Evolutionary conservation across 2,329 filamentous ascomycete species (phyloP).

Genomic region (Teratosphaeria nubilosa): DNA sequence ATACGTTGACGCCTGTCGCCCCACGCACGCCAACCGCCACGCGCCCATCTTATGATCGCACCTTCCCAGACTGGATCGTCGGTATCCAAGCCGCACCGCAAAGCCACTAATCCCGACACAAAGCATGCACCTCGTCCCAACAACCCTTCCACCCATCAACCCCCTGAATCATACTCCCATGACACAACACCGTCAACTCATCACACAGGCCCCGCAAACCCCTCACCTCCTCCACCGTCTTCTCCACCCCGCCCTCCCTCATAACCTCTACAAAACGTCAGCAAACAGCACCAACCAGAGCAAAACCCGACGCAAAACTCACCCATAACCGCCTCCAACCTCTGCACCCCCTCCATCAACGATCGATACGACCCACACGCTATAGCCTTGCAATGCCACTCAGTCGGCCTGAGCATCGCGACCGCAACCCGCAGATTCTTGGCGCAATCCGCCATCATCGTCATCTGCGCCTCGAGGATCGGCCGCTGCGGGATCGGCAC

Average conservation of each 20-base stretch:
- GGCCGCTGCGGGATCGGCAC: neutral
- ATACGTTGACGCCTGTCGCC: neutral
- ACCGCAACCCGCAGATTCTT: constrained; percentile 1
- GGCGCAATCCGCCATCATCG: constrained; percentile 1
- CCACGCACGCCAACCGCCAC: too few species aligned
- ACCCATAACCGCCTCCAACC: neutral
- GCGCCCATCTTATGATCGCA: neutral
- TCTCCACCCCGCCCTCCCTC: neutral
- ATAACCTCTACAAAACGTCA: neutral
- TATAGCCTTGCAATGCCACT: neutral
- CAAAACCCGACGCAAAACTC: neutral
- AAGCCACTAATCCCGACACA: neutral
- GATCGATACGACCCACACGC: neutral
- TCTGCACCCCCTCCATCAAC: neutral
- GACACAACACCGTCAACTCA: constrained; percentile 2
- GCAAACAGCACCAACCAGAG: neutral
- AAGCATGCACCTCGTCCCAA: constrained; percentile 1
- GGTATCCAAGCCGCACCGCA: neutral
- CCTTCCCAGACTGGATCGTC: neutral
- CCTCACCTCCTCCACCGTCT: neutral
- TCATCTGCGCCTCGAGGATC: neutral
- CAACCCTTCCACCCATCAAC: constrained; percentile 3
- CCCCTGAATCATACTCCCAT: neutral
- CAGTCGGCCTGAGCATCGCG: neutral
- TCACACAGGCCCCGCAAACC: neutral